Evolutionary conservation across 495 filamentous ascomycete species (phyloP).

Genomic region (Penicillium riverlandense): DNA sequence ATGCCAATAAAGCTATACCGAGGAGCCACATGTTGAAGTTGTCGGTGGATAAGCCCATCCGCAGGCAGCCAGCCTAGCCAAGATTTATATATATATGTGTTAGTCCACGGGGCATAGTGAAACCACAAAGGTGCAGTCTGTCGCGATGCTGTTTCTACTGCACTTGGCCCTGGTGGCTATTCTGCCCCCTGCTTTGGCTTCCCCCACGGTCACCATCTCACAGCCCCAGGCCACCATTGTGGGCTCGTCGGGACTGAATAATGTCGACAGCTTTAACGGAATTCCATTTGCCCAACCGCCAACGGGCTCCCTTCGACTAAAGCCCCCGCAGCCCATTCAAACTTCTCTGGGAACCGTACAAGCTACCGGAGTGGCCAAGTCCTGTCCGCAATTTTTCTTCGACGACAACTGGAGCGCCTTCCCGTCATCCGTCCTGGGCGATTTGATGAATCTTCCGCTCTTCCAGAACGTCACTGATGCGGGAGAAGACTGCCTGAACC

Average conservation of each 20-base stretch:
- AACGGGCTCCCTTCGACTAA: slow-evolving; percentile 49
- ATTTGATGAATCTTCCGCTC: slow-evolving; percentile 48
- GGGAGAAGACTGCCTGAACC: slow-evolving; percentile 58
- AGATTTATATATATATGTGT: no score
- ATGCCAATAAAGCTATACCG: no score
- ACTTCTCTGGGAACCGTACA: slow-evolving; percentile 41
- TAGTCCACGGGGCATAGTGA: no score
- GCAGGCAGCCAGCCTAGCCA: no score
- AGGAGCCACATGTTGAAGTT: no score
- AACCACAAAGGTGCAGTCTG: neutral
- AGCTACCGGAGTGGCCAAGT: slow-evolving; percentile 38
- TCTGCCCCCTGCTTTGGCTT: slow-evolving; percentile 10
- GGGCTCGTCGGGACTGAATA: slow-evolving; percentile 23
- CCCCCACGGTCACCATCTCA: slow-evolving; percentile 37
- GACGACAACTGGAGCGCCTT: slow-evolving; percentile 31
- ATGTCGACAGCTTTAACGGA: slow-evolving; percentile 50
- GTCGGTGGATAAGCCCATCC: no score
- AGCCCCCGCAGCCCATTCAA: slow-evolving; percentile 47
- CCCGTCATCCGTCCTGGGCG: slow-evolving; percentile 38
- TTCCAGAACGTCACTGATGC: slow-evolving; percentile 41
- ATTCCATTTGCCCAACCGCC: slow-evolving; percentile 61
- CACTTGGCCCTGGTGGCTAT: neutral
- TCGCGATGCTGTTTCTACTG: slow-evolving; percentile 4
- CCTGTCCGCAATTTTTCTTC: slow-evolving; percentile 49
- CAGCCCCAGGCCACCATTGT: slow-evolving; percentile 43